A percentile compares a stretch with the other conserved stretches of the same genome.
phyloP scores from a whole-genome alignment of 805 yeast genomes.

The Yarrowia hollandica region DNA sequence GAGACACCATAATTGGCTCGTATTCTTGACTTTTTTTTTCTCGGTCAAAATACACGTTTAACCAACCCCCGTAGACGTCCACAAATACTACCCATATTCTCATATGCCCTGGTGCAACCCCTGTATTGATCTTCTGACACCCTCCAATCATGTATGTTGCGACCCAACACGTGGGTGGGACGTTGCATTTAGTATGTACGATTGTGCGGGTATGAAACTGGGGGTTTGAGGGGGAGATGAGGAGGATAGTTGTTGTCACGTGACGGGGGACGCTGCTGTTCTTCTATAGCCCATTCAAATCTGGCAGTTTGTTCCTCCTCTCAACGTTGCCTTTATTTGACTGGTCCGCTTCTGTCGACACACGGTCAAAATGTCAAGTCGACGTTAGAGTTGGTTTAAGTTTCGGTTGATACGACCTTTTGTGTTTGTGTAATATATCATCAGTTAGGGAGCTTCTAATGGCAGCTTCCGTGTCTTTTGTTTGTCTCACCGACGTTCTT shows the following conservation, averaged over 20 bases:
- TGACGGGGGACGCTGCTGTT: too few relatives aligned
- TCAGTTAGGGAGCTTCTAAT: too few relatives aligned
- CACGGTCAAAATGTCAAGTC: background rate
- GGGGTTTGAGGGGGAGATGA: background rate
- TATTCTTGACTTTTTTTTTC: too few relatives aligned
- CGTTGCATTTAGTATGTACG: slow-evolving; percentile 10
- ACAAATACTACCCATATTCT: background rate
- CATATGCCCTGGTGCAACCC: background rate
- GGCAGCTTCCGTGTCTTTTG: too few relatives aligned
- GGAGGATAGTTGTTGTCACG: background rate
- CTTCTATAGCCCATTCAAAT: too few relatives aligned
- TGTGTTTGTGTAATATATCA: background rate
- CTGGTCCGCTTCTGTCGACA: too few relatives aligned
- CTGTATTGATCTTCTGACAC: background rate
- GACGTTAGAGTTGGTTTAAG: slow-evolving; percentile 4
- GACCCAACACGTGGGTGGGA: slow-evolving; percentile 11
- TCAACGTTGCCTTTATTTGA: too few relatives aligned
- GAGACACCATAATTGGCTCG: background rate
- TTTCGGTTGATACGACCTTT: slow-evolving; percentile 16
- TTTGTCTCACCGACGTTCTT: too few relatives aligned
- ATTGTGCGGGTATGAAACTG: slow-evolving; percentile 5
- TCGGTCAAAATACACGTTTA: too few relatives aligned
- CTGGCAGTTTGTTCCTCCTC: too few relatives aligned
- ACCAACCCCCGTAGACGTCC: too few relatives aligned
- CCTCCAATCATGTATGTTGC: slow-evolving; percentile 4